Conservation (phyloP, 73 alveolate genomes). For the Paramecium pentaurelia region DNA sequence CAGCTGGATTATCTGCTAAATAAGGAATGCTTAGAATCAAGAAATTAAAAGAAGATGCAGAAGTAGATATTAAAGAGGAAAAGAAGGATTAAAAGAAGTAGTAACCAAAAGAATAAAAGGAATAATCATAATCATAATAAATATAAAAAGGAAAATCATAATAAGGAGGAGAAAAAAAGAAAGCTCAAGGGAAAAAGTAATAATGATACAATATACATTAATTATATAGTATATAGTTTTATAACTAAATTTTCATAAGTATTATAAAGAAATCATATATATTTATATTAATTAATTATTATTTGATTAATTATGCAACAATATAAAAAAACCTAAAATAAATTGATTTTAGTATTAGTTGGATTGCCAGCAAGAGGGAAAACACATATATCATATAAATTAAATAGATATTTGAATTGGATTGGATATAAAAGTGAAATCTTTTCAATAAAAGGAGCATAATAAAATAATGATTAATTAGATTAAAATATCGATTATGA, state of each 20-base stretch:
- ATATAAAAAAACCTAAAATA: neutral
- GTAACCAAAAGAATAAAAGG: neutral
- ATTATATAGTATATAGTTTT: neutral
- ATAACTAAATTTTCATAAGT: neutral
- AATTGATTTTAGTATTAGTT: constrained; percentile 39
- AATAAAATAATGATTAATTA: neutral
- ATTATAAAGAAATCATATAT: neutral
- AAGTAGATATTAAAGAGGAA: constrained; percentile 51
- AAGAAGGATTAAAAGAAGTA: neutral
- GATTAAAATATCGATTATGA: constrained; percentile 50
- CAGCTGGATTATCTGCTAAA: constrained; percentile 79
- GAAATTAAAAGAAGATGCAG: constrained; percentile 79
- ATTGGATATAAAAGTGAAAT: constrained; percentile 64
- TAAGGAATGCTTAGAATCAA: constrained; percentile 74
- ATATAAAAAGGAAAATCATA: neutral
- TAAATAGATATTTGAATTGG: constrained; percentile 65
- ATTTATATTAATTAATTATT: neutral
- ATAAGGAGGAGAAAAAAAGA: neutral
- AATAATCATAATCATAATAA: neutral
- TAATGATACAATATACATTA: neutral
- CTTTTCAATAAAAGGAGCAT: constrained; percentile 32
- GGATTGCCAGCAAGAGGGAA: constrained; percentile 74
- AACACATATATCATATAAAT: constrained; percentile 61
- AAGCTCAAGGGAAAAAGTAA: neutral
- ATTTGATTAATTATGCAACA: neutral